phyloP scores from a whole-genome alignment of 306 rosid genomes.

The Sicyos edulis region DNA sequence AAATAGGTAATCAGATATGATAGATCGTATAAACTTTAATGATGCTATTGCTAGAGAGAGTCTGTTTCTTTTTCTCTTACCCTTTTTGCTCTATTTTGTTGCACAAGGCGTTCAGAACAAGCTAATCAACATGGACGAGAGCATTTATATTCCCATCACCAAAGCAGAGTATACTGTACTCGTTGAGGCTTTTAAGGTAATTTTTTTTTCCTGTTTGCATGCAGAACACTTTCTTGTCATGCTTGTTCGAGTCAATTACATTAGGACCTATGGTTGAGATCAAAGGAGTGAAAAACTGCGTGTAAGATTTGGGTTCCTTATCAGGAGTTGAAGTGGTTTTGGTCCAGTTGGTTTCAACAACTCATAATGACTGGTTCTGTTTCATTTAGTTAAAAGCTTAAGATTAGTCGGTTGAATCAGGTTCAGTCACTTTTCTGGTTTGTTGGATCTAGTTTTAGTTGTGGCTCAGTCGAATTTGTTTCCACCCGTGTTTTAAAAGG shows the following conservation, averaged over 20 bases:
- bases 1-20: background rate
- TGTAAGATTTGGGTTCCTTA: background rate
- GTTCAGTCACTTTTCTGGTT: background rate
- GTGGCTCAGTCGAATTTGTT: background rate
- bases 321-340: background rate
- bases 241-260: background rate
- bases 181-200: constrained; percentile 69
- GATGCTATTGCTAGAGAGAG: background rate
- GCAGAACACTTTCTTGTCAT: background rate
- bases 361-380: background rate
- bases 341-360: background rate
- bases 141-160: constrained; percentile 65
- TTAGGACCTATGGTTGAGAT: background rate
- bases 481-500: too few species aligned
- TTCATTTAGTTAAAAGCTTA: background rate
- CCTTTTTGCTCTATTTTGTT: constrained; percentile 18
- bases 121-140: constrained; percentile 64
- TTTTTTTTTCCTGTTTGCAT: constrained; percentile 21
- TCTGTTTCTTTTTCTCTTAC: background rate
- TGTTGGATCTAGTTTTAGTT: background rate
- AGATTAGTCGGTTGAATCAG: background rate
- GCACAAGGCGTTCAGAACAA: constrained; percentile 78
- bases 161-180: constrained; percentile 77
- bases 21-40: background rate
- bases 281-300: background rate